Percentiles rank a stretch among this genome's conserved stretches.
Conservation (phyloP, 2,329 filamentous ascomycete genomes). For the Ophiostoma sp. region DNA sequence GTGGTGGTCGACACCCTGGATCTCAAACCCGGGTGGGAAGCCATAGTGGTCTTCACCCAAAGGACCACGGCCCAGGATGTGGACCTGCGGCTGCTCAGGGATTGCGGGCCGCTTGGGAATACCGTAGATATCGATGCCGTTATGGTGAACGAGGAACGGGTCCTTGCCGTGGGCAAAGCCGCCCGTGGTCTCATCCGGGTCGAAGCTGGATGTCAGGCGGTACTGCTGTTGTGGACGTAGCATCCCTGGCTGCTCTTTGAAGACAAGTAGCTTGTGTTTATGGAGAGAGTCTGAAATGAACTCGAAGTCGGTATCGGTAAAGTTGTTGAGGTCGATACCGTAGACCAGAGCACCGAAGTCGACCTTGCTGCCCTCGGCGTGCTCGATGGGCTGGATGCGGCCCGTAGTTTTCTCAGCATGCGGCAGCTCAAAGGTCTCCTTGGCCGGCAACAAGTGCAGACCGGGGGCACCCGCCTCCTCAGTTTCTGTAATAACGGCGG, state of each 20-base stretch:
- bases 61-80: constrained; percentile 41
- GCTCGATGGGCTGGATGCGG: constrained; percentile 34
- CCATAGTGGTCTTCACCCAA: constrained; percentile 39
- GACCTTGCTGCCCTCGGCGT: constrained; percentile 35
- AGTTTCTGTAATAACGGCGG: constrained; percentile 32
- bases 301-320: constrained; percentile 38
- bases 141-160: constrained; percentile 38
- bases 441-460: constrained; percentile 28
- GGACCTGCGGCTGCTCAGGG: constrained; percentile 41
- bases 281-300: constrained; percentile 39
- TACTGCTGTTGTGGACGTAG: constrained; percentile 40
- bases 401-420: constrained; percentile 34
- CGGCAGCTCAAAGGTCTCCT: constrained; percentile 32
- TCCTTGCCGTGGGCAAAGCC: constrained; percentile 42
- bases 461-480: constrained; percentile 28
- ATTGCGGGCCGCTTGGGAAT: constrained; percentile 38
- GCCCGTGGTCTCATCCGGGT: constrained; percentile 40
- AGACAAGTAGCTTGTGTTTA: constrained; percentile 40
- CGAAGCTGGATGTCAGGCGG: constrained; percentile 38
- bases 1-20: constrained; percentile 42
- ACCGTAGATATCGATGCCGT: constrained; percentile 40
- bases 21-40: constrained; percentile 42
- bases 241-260: constrained; percentile 42
- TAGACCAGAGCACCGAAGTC: constrained; percentile 41
- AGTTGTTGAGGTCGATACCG: constrained; percentile 41